These are phyloP conservation scores for Tolypocladium album DNA, from an alignment of 2,329 filamentous ascomycete species.

Conservation along the genomic window DNA sequence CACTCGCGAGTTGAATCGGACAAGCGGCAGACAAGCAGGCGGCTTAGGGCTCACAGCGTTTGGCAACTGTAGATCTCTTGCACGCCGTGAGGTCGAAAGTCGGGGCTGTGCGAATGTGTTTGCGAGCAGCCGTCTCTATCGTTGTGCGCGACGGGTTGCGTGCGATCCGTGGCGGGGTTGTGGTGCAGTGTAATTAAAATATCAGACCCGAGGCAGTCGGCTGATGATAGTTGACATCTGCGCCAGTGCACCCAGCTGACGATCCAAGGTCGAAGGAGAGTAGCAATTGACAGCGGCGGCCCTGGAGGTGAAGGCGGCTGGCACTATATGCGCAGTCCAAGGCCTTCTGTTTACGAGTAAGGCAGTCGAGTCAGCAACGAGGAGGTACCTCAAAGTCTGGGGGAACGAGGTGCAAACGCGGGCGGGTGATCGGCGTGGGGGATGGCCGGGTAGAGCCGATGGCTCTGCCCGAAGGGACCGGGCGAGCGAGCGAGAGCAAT, in stretches of 20 bases:
- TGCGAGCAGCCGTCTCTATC: background rate
- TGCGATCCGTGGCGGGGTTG: background rate
- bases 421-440: constrained; percentile 1
- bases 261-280: background rate
- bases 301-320: background rate
- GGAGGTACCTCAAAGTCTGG: background rate
- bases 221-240: background rate
- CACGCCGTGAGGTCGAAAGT: background rate
- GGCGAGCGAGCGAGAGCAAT: background rate
- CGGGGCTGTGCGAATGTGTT: background rate
- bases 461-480: constrained; percentile 1
- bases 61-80: background rate
- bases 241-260: background rate
- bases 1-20: background rate
- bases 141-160: background rate
- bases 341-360: background rate
- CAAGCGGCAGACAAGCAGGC: background rate
- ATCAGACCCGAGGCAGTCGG: background rate
- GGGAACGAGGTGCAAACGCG: background rate
- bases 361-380: background rate
- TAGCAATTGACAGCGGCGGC: background rate
- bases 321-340: background rate
- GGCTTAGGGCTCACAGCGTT: background rate
- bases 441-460: constrained; percentile 3
- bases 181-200: background rate